Conservation (phyloP, 352 stramenopile genomes). For the Paralagenidium karlingii region DNA sequence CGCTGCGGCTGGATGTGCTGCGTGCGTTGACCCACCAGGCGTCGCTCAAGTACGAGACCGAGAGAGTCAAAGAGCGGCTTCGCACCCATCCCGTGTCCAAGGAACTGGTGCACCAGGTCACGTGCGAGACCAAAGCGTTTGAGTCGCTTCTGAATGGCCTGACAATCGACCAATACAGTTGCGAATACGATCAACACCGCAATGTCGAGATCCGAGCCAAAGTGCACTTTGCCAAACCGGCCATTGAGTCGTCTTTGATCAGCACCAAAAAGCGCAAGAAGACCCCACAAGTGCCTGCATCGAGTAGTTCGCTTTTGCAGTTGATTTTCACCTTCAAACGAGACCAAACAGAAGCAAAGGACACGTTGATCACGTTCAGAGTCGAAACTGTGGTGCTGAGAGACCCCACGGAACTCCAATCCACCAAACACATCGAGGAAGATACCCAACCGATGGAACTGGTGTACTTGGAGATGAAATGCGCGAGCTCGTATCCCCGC, state of each 20-base stretch:
- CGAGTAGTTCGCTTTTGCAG: background rate
- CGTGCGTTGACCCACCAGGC: slow-evolving; percentile 39
- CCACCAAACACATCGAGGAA: slow-evolving; percentile 8
- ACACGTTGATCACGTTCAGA: background rate
- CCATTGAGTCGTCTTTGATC: slow-evolving; percentile 13
- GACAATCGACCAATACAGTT: slow-evolving; percentile 37
- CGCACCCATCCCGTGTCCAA: slow-evolving; percentile 40
- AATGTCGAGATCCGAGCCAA: slow-evolving; percentile 45
- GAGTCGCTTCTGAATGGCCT: slow-evolving; percentile 25
- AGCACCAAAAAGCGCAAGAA: slow-evolving; percentile 28
- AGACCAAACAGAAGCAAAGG: background rate
- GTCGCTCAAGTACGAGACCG: slow-evolving; percentile 52
- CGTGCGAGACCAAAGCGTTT: slow-evolving; percentile 21
- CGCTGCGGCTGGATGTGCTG: slow-evolving; percentile 53
- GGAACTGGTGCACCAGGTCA: slow-evolving; percentile 39
- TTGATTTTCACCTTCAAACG: background rate
- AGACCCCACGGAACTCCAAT: background rate
- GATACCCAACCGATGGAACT: slow-evolving; percentile 20
- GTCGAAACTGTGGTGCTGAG: too few species aligned
- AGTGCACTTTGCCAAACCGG: slow-evolving; percentile 18
- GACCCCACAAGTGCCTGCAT: background rate
- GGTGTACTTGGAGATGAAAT: slow-evolving; percentile 43
- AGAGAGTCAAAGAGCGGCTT: slow-evolving; percentile 44
- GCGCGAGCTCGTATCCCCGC: slow-evolving; percentile 37
- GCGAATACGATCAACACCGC: slow-evolving; percentile 42